A percentile compares a stretch with the other conserved stretches of the same genome.
Evolutionary conservation across 345 rosid species (phyloP).

Genomic region (Turritis glabra): DNA sequence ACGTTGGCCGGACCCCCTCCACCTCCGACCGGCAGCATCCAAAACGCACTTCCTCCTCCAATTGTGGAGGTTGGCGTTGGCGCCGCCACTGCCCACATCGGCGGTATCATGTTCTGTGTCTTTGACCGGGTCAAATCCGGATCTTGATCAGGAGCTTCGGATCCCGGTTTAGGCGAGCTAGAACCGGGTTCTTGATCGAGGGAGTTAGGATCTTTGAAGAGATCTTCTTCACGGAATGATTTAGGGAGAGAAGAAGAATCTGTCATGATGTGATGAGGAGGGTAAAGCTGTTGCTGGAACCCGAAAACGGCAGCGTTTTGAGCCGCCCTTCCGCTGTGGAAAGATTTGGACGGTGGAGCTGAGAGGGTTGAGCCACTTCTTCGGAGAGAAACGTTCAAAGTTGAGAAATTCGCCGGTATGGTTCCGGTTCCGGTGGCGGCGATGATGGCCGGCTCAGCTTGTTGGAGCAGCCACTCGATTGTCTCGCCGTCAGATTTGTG

Average conservation of each 20-base stretch:
- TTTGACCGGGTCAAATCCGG: conserved; percentile 36
- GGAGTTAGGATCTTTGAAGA: conserved; percentile 20
- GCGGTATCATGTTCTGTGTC: conserved; percentile 35
- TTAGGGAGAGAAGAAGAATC: conserved; percentile 7
- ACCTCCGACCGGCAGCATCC: conserved; percentile 69
- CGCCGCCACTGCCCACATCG: conserved; percentile 64
- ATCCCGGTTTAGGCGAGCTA: conserved; percentile 33
- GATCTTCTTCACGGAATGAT: conserved; percentile 22
- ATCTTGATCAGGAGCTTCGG: conserved; percentile 46
- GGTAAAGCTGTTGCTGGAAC: conserved; percentile 23
- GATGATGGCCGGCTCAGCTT: conserved; percentile 34
- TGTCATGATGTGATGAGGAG: not conserved
- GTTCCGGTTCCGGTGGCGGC: conserved; percentile 36
- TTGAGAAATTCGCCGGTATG: conserved; percentile 28
- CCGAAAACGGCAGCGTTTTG: conserved; percentile 29
- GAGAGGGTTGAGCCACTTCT: conserved; percentile 5
- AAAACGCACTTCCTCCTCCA: conserved; percentile 55
- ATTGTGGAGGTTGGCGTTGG: conserved; percentile 51
- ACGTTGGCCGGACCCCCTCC: conserved; percentile 32
- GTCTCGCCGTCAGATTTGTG: conserved; percentile 38
- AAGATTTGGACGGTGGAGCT: conserved; percentile 24
- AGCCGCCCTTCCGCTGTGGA: not conserved
- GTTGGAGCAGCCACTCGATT: conserved; percentile 26
- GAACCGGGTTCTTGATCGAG: conserved; percentile 13
- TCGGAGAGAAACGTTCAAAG: conserved; percentile 25